A percentile compares a stretch with the other conserved stretches of the same genome.
phyloP scores from a whole-genome alignment of 169 alveolate species.

The Plasmodium cynomolgi region DNA sequence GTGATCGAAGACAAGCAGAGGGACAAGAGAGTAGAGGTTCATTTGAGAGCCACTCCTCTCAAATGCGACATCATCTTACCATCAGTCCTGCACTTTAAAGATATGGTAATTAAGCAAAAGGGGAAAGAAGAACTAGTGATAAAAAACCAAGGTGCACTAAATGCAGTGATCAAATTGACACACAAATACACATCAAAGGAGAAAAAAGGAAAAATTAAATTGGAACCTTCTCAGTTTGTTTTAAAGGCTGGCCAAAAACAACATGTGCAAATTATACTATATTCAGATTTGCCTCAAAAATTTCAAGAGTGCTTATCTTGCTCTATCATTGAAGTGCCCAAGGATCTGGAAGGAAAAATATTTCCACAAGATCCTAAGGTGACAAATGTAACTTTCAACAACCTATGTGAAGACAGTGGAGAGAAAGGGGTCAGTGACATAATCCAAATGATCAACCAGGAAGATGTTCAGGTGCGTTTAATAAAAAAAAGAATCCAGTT shows the following conservation, averaged over 20 bases:
- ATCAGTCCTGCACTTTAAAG: slow-evolving; percentile 45
- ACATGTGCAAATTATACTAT: slow-evolving; percentile 1
- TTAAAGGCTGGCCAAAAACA: slow-evolving; percentile 42
- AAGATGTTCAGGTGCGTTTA: slow-evolving; percentile 43
- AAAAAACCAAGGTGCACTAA: slow-evolving; percentile 52
- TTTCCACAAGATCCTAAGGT: not conserved
- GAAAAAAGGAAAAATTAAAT: slow-evolving; percentile 37
- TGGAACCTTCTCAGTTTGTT: slow-evolving; percentile 58
- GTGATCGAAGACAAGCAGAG: slow-evolving; percentile 38
- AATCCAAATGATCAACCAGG: slow-evolving; percentile 42
- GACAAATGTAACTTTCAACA: slow-evolving; percentile 8
- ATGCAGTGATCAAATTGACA: slow-evolving; percentile 45
- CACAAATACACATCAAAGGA: slow-evolving; percentile 45
- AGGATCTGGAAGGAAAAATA: slow-evolving; percentile 25
- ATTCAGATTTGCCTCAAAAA: slow-evolving; percentile 60
- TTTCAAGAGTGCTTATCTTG: slow-evolving; percentile 23
- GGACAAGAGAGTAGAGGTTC: slow-evolving; percentile 42
- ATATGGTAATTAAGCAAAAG: slow-evolving; percentile 67
- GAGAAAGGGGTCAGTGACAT: slow-evolving; percentile 28
- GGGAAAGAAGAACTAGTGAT: slow-evolving; percentile 34
- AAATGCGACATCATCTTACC: slow-evolving; percentile 57
- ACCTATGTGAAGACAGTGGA: slow-evolving; percentile 37
- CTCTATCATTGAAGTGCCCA: slow-evolving; percentile 69
- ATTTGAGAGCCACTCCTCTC: slow-evolving; percentile 68
- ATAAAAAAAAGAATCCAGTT: slow-evolving; percentile 38